Evolutionary conservation across 2,329 filamentous ascomycete species (phyloP).

Genomic region (Pestalotiopsis fici): DNA sequence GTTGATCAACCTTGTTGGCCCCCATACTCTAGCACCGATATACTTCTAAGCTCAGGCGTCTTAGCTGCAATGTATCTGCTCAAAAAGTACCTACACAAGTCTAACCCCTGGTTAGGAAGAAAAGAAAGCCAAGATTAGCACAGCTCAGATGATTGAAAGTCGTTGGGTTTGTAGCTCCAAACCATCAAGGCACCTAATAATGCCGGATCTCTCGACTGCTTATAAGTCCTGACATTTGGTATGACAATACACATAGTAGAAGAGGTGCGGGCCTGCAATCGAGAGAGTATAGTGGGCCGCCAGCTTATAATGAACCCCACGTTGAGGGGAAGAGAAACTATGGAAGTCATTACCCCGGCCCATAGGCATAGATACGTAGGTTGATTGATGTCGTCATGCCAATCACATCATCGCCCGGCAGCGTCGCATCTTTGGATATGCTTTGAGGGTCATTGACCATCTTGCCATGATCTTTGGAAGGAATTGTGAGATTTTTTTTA

Average conservation of each 20-base stretch:
- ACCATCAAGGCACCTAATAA: too few relatives aligned
- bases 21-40: too few relatives aligned
- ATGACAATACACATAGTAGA: neutral
- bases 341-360: neutral
- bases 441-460: neutral
- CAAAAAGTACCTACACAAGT: too few relatives aligned
- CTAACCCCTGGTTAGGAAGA: too few relatives aligned
- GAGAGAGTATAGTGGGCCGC: neutral
- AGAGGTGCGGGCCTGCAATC: neutral
- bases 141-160: neutral
- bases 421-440: neutral
- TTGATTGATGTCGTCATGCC: neutral
- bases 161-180: too few relatives aligned
- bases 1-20: too few relatives aligned
- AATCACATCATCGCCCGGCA: neutral
- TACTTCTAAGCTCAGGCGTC: too few relatives aligned
- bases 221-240: too few relatives aligned
- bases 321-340: neutral
- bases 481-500: neutral
- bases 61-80: too few relatives aligned
- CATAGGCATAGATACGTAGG: neutral
- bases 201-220: neutral
- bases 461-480: neutral
- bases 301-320: neutral
- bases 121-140: too few relatives aligned